phyloP scores from a whole-genome alignment of 192 early-diverging fungal species.

The Entrophospora sp. region DNA sequence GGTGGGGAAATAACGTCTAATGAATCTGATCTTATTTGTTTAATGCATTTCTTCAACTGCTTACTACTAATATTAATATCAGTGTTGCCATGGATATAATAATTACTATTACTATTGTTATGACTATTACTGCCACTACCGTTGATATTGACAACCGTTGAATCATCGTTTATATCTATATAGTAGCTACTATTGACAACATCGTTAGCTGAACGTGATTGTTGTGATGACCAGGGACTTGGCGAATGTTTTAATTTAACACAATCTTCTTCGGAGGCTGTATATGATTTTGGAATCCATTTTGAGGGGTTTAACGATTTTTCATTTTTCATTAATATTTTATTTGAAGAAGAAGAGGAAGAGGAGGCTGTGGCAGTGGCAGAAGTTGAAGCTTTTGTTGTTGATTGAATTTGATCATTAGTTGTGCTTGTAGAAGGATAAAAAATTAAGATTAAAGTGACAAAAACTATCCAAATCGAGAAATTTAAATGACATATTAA shows the following conservation, averaged over 20 bases:
- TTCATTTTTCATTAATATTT: background rate
- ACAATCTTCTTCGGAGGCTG: background rate
- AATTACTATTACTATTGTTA: no score
- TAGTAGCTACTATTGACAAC: no score
- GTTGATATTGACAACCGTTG: no score
- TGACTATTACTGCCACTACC: no score
- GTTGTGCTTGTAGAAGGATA: conserved; percentile 1
- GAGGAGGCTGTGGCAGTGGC: background rate
- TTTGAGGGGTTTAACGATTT: background rate
- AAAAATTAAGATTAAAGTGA: conserved; percentile 11
- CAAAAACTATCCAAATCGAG: conserved; percentile 7
- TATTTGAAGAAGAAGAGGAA: background rate
- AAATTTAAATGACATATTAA: conserved; percentile 8
- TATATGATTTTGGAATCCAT: background rate
- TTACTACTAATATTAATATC: background rate
- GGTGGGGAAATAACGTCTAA: background rate
- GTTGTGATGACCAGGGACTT: no score
- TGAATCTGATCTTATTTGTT: background rate
- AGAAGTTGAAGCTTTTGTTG: background rate
- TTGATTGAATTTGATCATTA: background rate
- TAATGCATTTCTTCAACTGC: background rate
- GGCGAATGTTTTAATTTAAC: background rate
- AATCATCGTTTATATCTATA: no score
- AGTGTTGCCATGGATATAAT: no score
- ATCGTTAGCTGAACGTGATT: no score